phyloP scores from a whole-genome alignment of 768 basidiomycete genomes.

The Rickenella mellea region DNA sequence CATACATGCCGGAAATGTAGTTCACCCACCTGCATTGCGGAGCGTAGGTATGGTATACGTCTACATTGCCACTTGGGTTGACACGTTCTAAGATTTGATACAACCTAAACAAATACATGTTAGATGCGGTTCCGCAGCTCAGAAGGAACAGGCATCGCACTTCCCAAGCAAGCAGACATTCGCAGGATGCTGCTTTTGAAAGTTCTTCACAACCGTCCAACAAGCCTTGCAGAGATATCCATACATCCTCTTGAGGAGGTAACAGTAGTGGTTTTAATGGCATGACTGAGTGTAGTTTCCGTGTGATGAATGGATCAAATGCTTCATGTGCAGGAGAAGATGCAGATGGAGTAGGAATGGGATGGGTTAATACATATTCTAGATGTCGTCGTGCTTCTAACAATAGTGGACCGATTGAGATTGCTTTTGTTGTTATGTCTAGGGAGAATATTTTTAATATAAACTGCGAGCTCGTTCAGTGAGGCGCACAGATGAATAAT shows the following conservation, averaged over 20 bases:
- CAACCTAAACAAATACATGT: too few species aligned
- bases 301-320: constrained; percentile 60
- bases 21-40: constrained; percentile 46
- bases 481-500: too few species aligned
- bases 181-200: constrained; percentile 25
- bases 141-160: too few species aligned
- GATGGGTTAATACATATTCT: constrained; percentile 25
- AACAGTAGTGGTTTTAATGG: constrained; percentile 55
- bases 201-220: constrained; percentile 52
- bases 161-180: neutral
- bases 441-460: too few species aligned
- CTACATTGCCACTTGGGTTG: constrained; percentile 26
- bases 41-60: constrained; percentile 50
- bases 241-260: constrained; percentile 39
- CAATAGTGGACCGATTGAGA: too few species aligned
- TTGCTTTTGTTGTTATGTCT: too few species aligned
- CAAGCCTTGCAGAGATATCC: constrained; percentile 37
- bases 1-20: constrained; percentile 4
- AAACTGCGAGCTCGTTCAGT: too few species aligned
- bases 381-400: constrained; percentile 32
- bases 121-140: too few species aligned
- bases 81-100: constrained; percentile 44
- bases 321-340: constrained; percentile 41
- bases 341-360: constrained; percentile 25
- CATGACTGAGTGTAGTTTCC: constrained; percentile 57